Base-by-base conservation (phyloP, 192 early-diverging fungal species). In the Allomyces macrogynus region DNA sequence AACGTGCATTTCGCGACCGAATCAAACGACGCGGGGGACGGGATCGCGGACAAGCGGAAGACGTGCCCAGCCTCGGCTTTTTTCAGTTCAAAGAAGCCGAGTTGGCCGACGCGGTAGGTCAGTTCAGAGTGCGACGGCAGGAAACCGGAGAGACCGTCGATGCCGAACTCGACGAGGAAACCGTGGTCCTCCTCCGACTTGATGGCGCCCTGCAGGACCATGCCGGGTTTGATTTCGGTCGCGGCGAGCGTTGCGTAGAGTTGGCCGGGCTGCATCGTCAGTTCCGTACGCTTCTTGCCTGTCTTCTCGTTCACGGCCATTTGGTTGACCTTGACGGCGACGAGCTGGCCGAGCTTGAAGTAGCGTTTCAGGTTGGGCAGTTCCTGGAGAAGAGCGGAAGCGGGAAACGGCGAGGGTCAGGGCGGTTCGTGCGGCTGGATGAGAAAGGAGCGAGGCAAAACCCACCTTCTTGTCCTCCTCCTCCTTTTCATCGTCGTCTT, bases 151-250 rank as follows among this genome's bases (percentile, higher is more conserved):
- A 88, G 61, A 14, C 75, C 76, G 18, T 74, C 74, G 54, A 95
- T 78, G 20, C 49, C 49, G 12, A 57, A n/a, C 16, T 57, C 49
- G 16, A 57, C 49, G 16, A 57, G 12, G 3, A 57, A 14, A 24
- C 94, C 94, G 68, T 91, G 91, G 76, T 97, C 94, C 74, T 97
- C 93, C 4, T 89, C 79, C 68, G 87, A 89, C 64, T 83, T 72
- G 23, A 97, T 81, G 24, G 81, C 75, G 61, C 81, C 86, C 23
- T 84, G 69, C 64, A 95, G 49, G 23, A 81, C 16, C 16, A n/a
- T 57, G 3, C 49, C 49, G 49, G 49, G 49, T 10, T 57, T 57
- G 9, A 57, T 14, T 3, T 57, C 49, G 49, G 16, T n/a, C 16
- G 20, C 16, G 16, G 49, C 12, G 16, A 57, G 12, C 16, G 49